Conservation (phyloP, 2,329 filamentous ascomycete species). For the Stenocarpella maydis region DNA sequence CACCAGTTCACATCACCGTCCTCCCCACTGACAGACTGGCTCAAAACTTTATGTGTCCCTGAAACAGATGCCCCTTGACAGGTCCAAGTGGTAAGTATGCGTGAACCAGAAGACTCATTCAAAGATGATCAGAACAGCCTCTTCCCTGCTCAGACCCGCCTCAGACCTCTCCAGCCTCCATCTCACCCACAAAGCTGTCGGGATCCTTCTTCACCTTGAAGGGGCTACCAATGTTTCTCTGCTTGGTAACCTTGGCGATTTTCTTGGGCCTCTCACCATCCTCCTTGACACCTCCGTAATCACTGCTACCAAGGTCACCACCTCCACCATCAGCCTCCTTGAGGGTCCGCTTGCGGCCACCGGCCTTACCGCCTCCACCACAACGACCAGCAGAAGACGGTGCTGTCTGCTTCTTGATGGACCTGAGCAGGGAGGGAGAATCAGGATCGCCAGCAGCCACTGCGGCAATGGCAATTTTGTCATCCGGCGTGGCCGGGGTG, state of each 20-base stretch:
- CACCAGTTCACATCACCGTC: neutral
- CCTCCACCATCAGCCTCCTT: neutral
- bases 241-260: neutral
- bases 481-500: no score
- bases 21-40: neutral
- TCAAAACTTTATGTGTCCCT: neutral
- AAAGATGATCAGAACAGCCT: neutral
- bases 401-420: neutral
- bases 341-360: neutral
- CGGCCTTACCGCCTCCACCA: neutral
- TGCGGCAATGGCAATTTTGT: neutral
- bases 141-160: no score
- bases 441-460: neutral
- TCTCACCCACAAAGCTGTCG: neutral
- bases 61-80: neutral
- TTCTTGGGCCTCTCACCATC: neutral
- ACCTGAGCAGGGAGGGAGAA: neutral
- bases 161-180: neutral
- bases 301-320: neutral
- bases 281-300: neutral
- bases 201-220: neutral
- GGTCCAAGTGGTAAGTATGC: neutral
- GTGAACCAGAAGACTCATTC: neutral
- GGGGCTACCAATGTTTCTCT: no score
- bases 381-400: no score